phyloP scores from a whole-genome alignment of 768 basidiomycete genomes.

The Filobasidium floriforme region DNA sequence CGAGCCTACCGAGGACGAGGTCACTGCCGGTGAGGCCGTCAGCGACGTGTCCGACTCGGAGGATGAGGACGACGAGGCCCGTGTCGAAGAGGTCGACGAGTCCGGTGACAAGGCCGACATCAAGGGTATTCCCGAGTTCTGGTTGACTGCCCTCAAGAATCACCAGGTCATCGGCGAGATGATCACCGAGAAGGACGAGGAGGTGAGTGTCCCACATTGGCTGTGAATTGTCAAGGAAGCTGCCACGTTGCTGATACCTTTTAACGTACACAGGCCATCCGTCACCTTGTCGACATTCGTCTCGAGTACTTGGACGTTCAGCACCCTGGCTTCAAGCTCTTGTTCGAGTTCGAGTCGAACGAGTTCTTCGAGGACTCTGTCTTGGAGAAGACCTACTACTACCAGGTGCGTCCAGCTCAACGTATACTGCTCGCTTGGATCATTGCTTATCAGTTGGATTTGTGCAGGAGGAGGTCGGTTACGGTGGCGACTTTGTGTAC shows the following conservation, averaged over 20 bases:
- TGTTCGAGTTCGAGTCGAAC: conserved; percentile 71
- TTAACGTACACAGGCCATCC: conserved; percentile 57
- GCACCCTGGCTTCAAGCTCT: conserved; percentile 73
- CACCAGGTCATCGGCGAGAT: conserved; percentile 76
- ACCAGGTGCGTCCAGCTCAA: conserved; percentile 47
- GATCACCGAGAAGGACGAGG: conserved; percentile 85
- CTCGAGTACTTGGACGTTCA: conserved; percentile 62
- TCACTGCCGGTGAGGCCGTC: conserved; percentile 67
- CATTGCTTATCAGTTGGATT: background rate
- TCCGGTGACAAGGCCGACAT: conserved; percentile 38
- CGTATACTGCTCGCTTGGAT: background rate
- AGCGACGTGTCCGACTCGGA: conserved; percentile 59
- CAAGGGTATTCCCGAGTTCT: conserved; percentile 83
- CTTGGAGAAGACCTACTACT: conserved; percentile 89
- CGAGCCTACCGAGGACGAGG: conserved; percentile 69
- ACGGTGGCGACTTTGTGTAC: conserved; percentile 92
- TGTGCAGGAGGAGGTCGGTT: conserved; percentile 68
- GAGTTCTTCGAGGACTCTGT: conserved; percentile 78
- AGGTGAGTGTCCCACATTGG: conserved; percentile 29
- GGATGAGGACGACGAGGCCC: conserved; percentile 44
- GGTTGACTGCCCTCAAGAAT: conserved; percentile 92
- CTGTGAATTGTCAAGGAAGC: background rate
- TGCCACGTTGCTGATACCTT: background rate
- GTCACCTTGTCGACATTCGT: conserved; percentile 68
- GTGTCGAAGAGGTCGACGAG: conserved; percentile 36